phyloP scores from a whole-genome alignment of 2,329 filamentous ascomycete species.

The Ustilaginoidea virens region DNA sequence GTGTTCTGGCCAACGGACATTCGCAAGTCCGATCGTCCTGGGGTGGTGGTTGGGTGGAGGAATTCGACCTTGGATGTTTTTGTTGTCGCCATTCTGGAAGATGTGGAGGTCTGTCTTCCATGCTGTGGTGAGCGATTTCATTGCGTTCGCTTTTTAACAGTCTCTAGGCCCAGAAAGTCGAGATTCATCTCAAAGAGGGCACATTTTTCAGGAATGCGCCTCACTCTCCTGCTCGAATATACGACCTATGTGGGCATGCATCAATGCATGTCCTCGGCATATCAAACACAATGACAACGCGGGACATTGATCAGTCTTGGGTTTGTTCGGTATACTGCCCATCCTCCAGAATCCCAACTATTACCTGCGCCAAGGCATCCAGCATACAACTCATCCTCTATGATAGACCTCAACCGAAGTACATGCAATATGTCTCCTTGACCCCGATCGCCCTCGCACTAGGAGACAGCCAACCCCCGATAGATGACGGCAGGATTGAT shows the following conservation, averaged over 20 bases:
- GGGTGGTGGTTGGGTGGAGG: constrained; percentile 87
- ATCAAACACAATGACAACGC: constrained; percentile 46
- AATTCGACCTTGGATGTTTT: constrained; percentile 87
- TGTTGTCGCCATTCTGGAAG: constrained; percentile 76
- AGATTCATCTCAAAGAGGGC: constrained; percentile 71
- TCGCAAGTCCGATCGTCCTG: constrained; percentile 52
- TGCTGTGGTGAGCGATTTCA: too few species aligned
- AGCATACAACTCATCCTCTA: constrained; percentile 83
- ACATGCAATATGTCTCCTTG: constrained; percentile 94
- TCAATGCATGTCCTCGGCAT: constrained; percentile 77
- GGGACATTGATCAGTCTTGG: constrained; percentile 47
- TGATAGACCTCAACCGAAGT: constrained; percentile 65
- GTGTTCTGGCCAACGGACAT: constrained; percentile 96
- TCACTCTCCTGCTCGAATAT: constrained; percentile 66
- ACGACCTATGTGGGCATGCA: constrained; percentile 67
- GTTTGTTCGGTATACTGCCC: constrained; percentile 44
- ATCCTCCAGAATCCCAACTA: constrained; percentile 43
- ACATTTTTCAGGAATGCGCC: constrained; percentile 71
- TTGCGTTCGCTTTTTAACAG: too few species aligned
- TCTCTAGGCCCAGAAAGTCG: constrained; percentile 57
- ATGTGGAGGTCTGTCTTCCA: constrained; percentile 60
- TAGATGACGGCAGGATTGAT: constrained; percentile 16
- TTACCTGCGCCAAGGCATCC: constrained; percentile 56
- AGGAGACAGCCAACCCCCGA: constrained; percentile 47
- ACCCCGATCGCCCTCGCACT: constrained; percentile 78